phyloP scores from a whole-genome alignment of 495 filamentous ascomycete genomes.

The Daldinia caldariorum region DNA sequence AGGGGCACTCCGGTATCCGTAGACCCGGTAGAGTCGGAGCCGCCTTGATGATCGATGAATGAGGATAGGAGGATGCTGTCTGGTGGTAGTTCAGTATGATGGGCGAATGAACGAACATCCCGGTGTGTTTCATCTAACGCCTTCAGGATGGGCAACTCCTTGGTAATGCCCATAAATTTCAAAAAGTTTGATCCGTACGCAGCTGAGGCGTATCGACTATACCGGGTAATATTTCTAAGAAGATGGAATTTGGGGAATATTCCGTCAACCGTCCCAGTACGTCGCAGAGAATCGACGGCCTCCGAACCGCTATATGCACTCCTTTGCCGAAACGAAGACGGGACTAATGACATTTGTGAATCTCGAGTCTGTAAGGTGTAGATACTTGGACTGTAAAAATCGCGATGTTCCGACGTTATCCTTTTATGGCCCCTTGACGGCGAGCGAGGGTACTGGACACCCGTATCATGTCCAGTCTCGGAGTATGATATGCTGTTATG shows the following conservation, averaged over 20 bases:
- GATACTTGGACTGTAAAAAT: slow-evolving; percentile 64
- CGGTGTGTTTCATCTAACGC: slow-evolving; percentile 64
- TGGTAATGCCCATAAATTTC: slow-evolving; percentile 71
- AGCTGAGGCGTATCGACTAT: slow-evolving; percentile 80
- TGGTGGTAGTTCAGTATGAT: slow-evolving; percentile 72
- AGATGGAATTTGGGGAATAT: slow-evolving; percentile 75
- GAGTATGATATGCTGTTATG: slow-evolving; percentile 61
- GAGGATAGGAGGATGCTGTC: slow-evolving; percentile 78
- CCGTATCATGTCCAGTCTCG: slow-evolving; percentile 59
- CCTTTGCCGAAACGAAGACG: slow-evolving; percentile 62
- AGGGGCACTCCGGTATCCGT: slow-evolving; percentile 79
- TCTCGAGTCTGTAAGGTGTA: slow-evolving; percentile 74
- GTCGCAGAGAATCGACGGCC: slow-evolving; percentile 64
- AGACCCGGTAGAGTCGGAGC: slow-evolving; percentile 74
- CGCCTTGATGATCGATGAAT: slow-evolving; percentile 78
- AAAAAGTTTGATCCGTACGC: slow-evolving; percentile 79
- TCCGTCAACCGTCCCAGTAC: slow-evolving; percentile 66
- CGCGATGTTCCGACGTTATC: slow-evolving; percentile 49
- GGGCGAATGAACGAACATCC: slow-evolving; percentile 76
- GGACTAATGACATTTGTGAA: slow-evolving; percentile 70
- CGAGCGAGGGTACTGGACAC: slow-evolving; percentile 25
- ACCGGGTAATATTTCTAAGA: slow-evolving; percentile 75
- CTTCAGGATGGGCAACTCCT: slow-evolving; percentile 57
- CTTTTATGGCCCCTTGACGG: slow-evolving; percentile 40
- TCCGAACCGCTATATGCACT: slow-evolving; percentile 66